Evolutionary conservation across 2,329 filamentous ascomycete species (phyloP), one percentile per base, ranked within the genome.

Genomic region (Dryadomyces quercivorus): DNA sequence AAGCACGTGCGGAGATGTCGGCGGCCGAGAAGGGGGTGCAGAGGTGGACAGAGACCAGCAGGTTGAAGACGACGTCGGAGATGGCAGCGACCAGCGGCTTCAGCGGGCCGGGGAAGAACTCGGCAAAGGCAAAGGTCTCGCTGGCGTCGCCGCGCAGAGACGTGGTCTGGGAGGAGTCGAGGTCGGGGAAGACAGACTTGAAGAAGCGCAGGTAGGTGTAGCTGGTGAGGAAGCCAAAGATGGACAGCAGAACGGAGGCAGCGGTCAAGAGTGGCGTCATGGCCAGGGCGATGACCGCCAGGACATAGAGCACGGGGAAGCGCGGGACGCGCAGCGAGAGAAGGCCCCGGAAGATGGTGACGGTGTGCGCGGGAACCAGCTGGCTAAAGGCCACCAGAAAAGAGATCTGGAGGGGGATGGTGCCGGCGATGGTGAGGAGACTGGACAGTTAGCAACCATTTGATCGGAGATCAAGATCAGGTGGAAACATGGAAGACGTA

Each of bases 361-460:
- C 92, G 12, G 93, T 98, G 69, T 98, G 93, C 58, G 95, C 91
- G 21, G 93, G 93, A 40, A 97, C 86, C 51, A 98, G 87, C 70
- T 98, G 93, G 72, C 95, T 97, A 72, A 97, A 95, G 54, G 92
- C 88, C 63, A 97, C 88, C 58, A 98, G 86, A 73, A 97, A 97
- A 58, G 87, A 85, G 49, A 93, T 90, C 69, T 96, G 92, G 56
- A 96, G 76, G 16, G 91, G 84, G 59, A 95, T 85, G 54, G 90
- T 91, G 62, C 93, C 93, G 62, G 87, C 88, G 65, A 97, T 88
- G 59, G 87, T 85, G 48, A 86, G 90, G 49, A 88, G 71, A 52
- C 86, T 93, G 63, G 50, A 4, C 4, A 8, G 26, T 55, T 6
- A 13, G 55, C 8, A 20, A 31, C n/a, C 1, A 26, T 40, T 3